Conservation (phyloP, 169 alveolate genomes). For the Cryptosporidium tyzzeri region DNA sequence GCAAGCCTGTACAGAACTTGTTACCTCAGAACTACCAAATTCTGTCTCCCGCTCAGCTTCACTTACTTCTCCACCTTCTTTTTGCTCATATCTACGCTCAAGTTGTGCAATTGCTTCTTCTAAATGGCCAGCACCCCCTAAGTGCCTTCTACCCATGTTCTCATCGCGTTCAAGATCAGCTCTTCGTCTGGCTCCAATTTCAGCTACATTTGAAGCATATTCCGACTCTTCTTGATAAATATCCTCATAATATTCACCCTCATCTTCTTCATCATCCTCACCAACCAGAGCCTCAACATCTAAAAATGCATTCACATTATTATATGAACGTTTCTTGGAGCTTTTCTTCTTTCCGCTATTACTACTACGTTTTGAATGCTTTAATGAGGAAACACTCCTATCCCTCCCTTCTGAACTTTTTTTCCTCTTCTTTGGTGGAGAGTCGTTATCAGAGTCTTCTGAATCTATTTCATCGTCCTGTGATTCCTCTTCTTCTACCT, state of each 20-base stretch:
- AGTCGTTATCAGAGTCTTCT: constrained; percentile 13
- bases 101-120: constrained; percentile 87
- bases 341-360: constrained; percentile 2
- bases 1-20: constrained; percentile 51
- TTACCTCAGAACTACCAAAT: constrained; percentile 73
- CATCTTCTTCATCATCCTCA: constrained; percentile 87
- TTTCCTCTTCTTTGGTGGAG: constrained; percentile 7
- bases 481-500: background rate
- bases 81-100: constrained; percentile 85
- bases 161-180: constrained; percentile 53
- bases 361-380: background rate
- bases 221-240: constrained; percentile 83
- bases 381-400: background rate
- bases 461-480: constrained; percentile 15
- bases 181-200: constrained; percentile 64
- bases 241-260: constrained; percentile 85
- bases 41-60: constrained; percentile 81
- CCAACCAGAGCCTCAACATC: constrained; percentile 90
- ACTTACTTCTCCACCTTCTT: constrained; percentile 84
- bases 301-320: constrained; percentile 80
- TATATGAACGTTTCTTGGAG: background rate
- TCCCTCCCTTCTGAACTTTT: background rate
- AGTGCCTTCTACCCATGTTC: constrained; percentile 78
- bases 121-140: constrained; percentile 88
- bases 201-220: constrained; percentile 77